Percentiles rank a stretch among this genome's conserved stretches.
These are phyloP conservation scores for Trametopsis cervina DNA, from an alignment of 768 basidiomycete species.

Conservation along the genomic window DNA sequence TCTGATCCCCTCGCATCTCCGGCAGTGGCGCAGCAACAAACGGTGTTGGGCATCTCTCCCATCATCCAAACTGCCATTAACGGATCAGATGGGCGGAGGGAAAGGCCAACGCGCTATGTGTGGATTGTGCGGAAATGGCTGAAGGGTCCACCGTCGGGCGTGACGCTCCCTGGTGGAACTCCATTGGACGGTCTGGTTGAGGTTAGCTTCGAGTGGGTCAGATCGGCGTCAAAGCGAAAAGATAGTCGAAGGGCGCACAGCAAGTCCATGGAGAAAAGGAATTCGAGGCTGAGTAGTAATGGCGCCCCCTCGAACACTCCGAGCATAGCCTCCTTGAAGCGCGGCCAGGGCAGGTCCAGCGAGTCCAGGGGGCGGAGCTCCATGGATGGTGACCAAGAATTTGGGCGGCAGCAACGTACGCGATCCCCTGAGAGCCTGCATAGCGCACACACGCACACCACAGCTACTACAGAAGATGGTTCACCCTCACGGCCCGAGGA, in stretches of 20 bases:
- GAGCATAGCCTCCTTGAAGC: constrained; percentile 9
- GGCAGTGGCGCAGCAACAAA: constrained; percentile 28
- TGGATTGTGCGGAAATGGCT: constrained; percentile 77
- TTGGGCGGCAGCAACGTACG: constrained; percentile 8
- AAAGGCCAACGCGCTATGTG: constrained; percentile 46
- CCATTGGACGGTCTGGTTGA: constrained; percentile 35
- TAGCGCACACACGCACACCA: constrained; percentile 8
- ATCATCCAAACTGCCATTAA: constrained; percentile 42
- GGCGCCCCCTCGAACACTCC: background rate
- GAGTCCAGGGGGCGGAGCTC: constrained; percentile 9
- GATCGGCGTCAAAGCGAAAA: constrained; percentile 22
- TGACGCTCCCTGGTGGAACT: constrained; percentile 35
- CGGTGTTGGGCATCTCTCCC: constrained; percentile 66
- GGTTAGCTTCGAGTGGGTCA: constrained; percentile 75
- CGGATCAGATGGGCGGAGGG: constrained; percentile 15
- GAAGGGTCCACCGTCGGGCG: constrained; percentile 44
- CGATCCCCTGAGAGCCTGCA: constrained; percentile 6
- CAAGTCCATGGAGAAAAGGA: constrained; percentile 14
- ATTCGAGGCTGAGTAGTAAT: constrained; percentile 4
- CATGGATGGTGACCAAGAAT: background rate
- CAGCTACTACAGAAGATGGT: constrained; percentile 14
- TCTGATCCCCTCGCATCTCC: constrained; percentile 2
- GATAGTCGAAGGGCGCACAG: background rate
- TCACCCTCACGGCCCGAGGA: constrained; percentile 13
- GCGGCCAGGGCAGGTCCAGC: too few relatives aligned